These are phyloP conservation scores for Wallacemonas sp. DNA, from an alignment of 208 protist genomes.

Conservation along the genomic window DNA sequence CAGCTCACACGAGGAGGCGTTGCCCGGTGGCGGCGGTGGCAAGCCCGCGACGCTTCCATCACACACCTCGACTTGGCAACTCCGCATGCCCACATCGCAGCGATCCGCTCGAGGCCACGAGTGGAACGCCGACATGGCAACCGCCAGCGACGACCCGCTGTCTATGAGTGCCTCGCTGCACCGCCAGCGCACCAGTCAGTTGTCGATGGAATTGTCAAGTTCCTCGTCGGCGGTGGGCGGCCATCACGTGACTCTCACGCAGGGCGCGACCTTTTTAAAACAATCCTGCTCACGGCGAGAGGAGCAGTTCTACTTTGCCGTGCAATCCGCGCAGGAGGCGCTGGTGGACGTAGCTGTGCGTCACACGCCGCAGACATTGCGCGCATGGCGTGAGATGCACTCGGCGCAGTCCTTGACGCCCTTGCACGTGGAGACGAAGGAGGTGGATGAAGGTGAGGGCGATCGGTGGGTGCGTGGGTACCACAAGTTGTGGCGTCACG, in stretches of 20 bases:
- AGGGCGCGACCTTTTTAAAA: slow-evolving; percentile 73
- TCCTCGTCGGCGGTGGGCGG: slow-evolving; percentile 63
- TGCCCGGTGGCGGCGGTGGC: no score
- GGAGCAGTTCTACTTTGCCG: slow-evolving; percentile 77
- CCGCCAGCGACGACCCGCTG: slow-evolving; percentile 1
- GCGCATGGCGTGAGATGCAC: neutral
- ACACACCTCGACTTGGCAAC: no score
- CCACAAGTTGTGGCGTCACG: neutral
- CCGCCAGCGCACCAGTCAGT: slow-evolving; percentile 2
- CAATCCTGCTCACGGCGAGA: slow-evolving; percentile 68
- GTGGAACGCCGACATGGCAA: neutral
- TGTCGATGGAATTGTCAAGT: slow-evolving; percentile 33
- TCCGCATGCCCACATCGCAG: no score
- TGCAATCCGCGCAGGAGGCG: slow-evolving; percentile 57
- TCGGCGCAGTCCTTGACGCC: no score
- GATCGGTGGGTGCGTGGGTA: neutral
- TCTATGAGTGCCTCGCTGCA: neutral
- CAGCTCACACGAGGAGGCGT: no score
- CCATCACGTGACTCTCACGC: slow-evolving; percentile 73
- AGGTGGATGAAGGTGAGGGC: no score
- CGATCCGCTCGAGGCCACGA: neutral
- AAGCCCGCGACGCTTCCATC: no score
- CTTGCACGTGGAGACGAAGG: no score
- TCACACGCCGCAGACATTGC: slow-evolving; percentile 26
- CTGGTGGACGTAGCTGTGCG: slow-evolving; percentile 42